phyloP scores from a whole-genome alignment of 768 basidiomycete genomes.

The Hortiboletus campestris region DNA sequence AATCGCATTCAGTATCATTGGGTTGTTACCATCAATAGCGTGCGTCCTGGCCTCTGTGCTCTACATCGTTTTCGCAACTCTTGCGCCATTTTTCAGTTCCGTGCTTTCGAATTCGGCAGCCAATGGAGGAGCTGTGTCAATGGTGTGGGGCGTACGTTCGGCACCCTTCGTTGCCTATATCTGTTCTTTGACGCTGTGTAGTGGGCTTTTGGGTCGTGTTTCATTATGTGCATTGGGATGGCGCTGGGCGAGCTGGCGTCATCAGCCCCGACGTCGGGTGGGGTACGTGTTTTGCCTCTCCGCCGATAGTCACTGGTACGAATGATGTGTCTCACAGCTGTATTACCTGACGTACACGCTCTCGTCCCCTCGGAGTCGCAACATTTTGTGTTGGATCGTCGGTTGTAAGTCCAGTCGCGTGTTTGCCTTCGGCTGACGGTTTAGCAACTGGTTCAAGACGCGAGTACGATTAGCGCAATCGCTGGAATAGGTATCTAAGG shows the following conservation, averaged over 20 bases:
- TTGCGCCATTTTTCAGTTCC: slow-evolving; percentile 28
- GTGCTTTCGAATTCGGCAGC: slow-evolving; percentile 43
- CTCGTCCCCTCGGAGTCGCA: slow-evolving; percentile 52
- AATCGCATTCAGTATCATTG: slow-evolving; percentile 66
- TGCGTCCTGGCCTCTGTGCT: slow-evolving; percentile 30
- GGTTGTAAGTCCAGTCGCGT: slow-evolving; percentile 44
- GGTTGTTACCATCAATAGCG: slow-evolving; percentile 62
- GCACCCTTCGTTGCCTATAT: background rate
- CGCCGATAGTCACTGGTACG: background rate
- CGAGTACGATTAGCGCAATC: slow-evolving; percentile 52
- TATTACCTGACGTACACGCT: slow-evolving; percentile 66
- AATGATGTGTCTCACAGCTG: slow-evolving; percentile 31
- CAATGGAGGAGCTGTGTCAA: slow-evolving; percentile 45
- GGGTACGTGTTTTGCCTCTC: slow-evolving; percentile 20
- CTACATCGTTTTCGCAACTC: background rate
- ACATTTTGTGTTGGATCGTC: slow-evolving; percentile 63
- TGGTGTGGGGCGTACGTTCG: slow-evolving; percentile 41
- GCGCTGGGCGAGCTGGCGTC: slow-evolving; percentile 39
- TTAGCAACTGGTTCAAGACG: slow-evolving; percentile 26
- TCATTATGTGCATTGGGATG: slow-evolving; percentile 38
- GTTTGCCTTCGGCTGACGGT: background rate
- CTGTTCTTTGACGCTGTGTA: background rate
- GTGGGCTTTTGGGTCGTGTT: slow-evolving; percentile 37
- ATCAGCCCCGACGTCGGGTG: slow-evolving; percentile 39
- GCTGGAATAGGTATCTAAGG: slow-evolving; percentile 29